phyloP scores from a whole-genome alignment of 805 yeast species.

The Kazachstania taianensis region DNA sequence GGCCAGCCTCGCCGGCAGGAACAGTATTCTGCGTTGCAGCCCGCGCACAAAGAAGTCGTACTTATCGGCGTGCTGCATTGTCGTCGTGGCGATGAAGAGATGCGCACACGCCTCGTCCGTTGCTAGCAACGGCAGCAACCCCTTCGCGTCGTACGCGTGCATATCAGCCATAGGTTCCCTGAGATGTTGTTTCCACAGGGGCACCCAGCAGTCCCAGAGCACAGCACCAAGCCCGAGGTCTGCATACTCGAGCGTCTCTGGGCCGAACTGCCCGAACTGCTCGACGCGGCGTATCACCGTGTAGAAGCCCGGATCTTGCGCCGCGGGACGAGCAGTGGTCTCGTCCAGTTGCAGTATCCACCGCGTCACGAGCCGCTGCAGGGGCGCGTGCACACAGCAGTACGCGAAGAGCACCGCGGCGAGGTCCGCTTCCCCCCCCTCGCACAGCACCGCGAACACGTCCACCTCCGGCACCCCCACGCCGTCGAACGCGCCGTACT shows the following conservation, averaged over 20 bases:
- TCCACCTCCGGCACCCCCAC: background rate
- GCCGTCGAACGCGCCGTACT: too few species aligned
- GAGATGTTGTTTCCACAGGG: constrained; percentile 13
- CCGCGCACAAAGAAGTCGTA: too few species aligned
- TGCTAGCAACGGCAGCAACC: too few species aligned
- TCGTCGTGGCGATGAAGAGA: too few species aligned
- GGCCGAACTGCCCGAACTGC: constrained; percentile 9
- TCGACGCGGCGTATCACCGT: constrained; percentile 12
- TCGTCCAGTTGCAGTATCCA: background rate
- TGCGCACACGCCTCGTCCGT: too few species aligned
- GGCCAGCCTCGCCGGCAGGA: too few species aligned
- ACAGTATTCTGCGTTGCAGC: too few species aligned
- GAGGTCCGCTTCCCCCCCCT: background rate
- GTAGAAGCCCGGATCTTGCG: constrained; percentile 11
- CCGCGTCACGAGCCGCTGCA: constrained; percentile 11
- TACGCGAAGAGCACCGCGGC: constrained; percentile 16
- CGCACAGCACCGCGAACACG: background rate
- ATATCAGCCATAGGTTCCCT: background rate
- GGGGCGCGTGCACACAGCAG: constrained; percentile 12
- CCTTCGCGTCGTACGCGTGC: background rate
- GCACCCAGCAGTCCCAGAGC: constrained; percentile 16
- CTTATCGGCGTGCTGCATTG: too few species aligned
- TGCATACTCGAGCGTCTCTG: constrained; percentile 7
- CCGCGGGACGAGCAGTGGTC: constrained; percentile 7
- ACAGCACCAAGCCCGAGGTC: constrained; percentile 8